Conservation (phyloP, 805 yeast species). For the Spathaspora arborariae region DNA sequence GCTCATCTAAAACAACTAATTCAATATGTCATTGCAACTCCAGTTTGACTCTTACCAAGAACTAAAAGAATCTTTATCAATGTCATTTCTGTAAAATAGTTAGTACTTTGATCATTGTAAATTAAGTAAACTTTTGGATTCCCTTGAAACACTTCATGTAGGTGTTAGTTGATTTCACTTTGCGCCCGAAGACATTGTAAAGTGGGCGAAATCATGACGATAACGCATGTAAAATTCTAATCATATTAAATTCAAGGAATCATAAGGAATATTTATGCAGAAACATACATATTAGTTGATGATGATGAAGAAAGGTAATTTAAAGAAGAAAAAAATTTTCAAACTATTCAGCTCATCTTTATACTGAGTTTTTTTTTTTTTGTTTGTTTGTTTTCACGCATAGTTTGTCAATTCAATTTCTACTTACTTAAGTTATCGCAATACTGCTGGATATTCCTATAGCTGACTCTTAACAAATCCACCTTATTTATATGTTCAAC, state of each 20-base stretch:
- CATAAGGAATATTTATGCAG: background rate
- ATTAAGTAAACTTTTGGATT: background rate
- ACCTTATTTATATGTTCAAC: constrained; percentile 2
- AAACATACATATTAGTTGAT: background rate
- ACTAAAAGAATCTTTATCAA: background rate
- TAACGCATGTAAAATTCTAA: constrained; percentile 40
- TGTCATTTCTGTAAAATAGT: background rate
- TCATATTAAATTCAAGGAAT: constrained; percentile 13
- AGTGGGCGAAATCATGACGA: constrained; percentile 42
- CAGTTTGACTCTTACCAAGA: background rate
- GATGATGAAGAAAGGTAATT: background rate
- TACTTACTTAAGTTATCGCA: background rate
- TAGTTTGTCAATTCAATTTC: background rate
- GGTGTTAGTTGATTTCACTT: constrained; percentile 46
- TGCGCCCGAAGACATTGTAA: constrained; percentile 33
- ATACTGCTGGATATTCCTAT: background rate
- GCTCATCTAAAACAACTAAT: too few species aligned
- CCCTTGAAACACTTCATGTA: constrained; percentile 26
- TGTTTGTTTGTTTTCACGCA: background rate
- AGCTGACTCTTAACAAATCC: constrained; percentile 4
- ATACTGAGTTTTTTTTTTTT: background rate
- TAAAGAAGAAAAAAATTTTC: background rate
- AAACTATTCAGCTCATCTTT: background rate
- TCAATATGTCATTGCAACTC: background rate
- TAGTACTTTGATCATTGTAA: background rate